These are phyloP conservation scores for Myxozyma udenii DNA, from an alignment of 805 yeast species.

Conservation along the genomic window DNA sequence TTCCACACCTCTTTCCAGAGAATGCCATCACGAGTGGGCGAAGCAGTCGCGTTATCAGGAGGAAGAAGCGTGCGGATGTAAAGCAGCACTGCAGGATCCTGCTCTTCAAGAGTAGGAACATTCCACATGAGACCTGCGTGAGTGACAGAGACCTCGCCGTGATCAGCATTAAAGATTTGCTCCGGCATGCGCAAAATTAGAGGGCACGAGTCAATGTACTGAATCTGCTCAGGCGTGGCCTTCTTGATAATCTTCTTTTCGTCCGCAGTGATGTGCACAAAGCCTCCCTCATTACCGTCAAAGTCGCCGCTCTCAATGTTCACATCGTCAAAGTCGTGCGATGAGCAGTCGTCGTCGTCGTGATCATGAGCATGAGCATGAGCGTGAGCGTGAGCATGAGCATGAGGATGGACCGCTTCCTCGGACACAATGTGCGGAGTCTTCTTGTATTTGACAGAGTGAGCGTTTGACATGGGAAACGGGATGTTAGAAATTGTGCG, in stretches of 20 bases:
- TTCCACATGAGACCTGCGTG: slow-evolving; percentile 84
- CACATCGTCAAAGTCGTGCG: slow-evolving; percentile 28
- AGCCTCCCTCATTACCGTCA: slow-evolving; percentile 22
- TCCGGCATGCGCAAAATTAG: slow-evolving; percentile 60
- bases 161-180: slow-evolving; percentile 41
- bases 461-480: not conserved
- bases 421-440: not conserved
- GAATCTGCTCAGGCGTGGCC: slow-evolving; percentile 58
- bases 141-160: slow-evolving; percentile 55
- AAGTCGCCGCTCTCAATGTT: slow-evolving; percentile 27
- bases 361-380: slow-evolving; percentile 7
- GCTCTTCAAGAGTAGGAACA: slow-evolving; percentile 49
- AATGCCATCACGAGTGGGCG: slow-evolving; percentile 42
- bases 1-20: slow-evolving; percentile 34
- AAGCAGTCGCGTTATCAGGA: slow-evolving; percentile 58
- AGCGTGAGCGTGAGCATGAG: not conserved
- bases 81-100: slow-evolving; percentile 59
- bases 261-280: slow-evolving; percentile 25
- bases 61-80: slow-evolving; percentile 68
- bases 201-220: slow-evolving; percentile 60
- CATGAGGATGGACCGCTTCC: not conserved
- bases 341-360: slow-evolving; percentile 27
- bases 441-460: not conserved
- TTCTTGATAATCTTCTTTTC: slow-evolving; percentile 29
- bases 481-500: not conserved